phyloP scores from a whole-genome alignment of 2,329 filamentous ascomycete species.

The Fusarium sp. region DNA sequence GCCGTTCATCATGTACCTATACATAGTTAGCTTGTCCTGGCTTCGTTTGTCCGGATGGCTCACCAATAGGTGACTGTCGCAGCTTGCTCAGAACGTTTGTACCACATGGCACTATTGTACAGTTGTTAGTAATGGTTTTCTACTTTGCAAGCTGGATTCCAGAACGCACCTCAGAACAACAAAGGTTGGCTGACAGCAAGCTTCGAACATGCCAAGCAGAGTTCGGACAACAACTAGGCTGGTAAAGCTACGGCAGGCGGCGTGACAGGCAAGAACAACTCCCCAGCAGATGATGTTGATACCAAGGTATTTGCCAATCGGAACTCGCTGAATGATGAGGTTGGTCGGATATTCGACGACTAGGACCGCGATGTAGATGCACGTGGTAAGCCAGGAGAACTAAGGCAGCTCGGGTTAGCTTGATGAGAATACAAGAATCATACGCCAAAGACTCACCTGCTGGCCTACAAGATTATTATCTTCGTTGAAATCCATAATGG shows the following conservation, averaged over 20 bases:
- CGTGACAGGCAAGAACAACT: constrained; percentile 71
- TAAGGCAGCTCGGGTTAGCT: too few relatives aligned
- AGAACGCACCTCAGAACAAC: constrained; percentile 64
- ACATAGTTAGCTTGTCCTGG: not conserved
- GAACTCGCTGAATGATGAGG: constrained; percentile 56
- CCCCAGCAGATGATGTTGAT: constrained; percentile 78
- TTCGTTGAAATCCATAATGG: constrained; percentile 71
- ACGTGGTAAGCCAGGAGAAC: constrained; percentile 72
- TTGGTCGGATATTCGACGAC: constrained; percentile 75
- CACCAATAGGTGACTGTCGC: constrained; percentile 73
- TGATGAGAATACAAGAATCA: constrained; percentile 56
- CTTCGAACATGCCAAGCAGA: constrained; percentile 79
- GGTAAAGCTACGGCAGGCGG: constrained; percentile 73
- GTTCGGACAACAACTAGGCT: constrained; percentile 74
- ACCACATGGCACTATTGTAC: constrained; percentile 49
- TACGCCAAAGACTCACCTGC: not conserved
- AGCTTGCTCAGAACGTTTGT: constrained; percentile 77
- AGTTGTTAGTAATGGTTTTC: not conserved
- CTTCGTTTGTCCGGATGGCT: not conserved
- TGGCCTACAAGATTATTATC: constrained; percentile 59
- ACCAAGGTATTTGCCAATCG: constrained; percentile 77
- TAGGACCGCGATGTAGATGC: constrained; percentile 70
- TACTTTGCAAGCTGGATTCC: constrained; percentile 53
- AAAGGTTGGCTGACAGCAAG: constrained; percentile 78
- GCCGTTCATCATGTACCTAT: constrained; percentile 80